phyloP scores from a whole-genome alignment of 192 early-diverging fungal species.

The Coemansia sp. region DNA sequence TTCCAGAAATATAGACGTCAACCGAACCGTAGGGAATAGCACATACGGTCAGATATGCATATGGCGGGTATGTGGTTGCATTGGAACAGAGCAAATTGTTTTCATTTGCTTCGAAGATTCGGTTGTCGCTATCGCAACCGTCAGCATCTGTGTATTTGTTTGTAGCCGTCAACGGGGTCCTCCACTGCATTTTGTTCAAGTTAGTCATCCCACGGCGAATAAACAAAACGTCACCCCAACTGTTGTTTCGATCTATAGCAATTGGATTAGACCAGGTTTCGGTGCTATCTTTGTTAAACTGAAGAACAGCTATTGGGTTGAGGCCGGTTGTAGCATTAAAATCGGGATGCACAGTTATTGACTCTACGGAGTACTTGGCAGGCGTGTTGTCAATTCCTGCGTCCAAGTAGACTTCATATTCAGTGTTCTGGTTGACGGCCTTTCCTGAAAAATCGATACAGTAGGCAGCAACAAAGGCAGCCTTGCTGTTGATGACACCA shows the following conservation, averaged over 20 bases:
- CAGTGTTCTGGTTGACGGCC: not conserved
- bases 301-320: constrained; percentile 10
- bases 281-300: not conserved
- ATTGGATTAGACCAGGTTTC: constrained; percentile 2
- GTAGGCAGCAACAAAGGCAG: not conserved
- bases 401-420: constrained; percentile 15
- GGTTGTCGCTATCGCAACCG: not conserved
- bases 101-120: not conserved
- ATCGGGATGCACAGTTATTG: not conserved
- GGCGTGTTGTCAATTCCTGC: constrained; percentile 12
- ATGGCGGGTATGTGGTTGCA: not conserved
- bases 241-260: not conserved
- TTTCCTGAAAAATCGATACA: constrained; percentile 13
- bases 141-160: not conserved
- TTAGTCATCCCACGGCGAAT: not conserved
- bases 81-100: constrained; percentile 5
- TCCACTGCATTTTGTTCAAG: not conserved
- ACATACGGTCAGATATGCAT: not conserved
- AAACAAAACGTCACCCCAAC: not conserved
- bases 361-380: constrained; percentile 1
- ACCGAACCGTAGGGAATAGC: constrained; percentile 2
- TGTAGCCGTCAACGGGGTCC: not conserved
- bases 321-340: not conserved
- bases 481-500: constrained; percentile 6
- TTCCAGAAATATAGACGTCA: not conserved